Percentiles rank a stretch among this genome's conserved stretches.
Evolutionary conservation across 768 basidiomycete species (phyloP).

Genomic region (Xerocomellus intermedius): DNA sequence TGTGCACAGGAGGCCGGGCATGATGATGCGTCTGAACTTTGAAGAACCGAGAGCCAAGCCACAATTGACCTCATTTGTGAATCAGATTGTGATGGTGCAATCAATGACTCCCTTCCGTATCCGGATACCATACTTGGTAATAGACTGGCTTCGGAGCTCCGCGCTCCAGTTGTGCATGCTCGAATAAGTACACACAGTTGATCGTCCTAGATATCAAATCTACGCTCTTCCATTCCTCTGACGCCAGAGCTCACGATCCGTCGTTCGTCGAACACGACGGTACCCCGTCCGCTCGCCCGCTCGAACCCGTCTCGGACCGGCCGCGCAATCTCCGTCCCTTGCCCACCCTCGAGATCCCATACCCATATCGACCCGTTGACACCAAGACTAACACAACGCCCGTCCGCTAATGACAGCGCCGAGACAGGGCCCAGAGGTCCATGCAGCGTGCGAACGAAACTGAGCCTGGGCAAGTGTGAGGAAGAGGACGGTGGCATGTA

Average conservation of each 20-base stretch:
- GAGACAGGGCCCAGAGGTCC: slow-evolving; percentile 68
- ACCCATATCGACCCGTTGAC: slow-evolving; percentile 76
- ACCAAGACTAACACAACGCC: slow-evolving; percentile 76
- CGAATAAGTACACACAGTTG: not conserved
- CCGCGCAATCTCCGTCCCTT: slow-evolving; percentile 35
- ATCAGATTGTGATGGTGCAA: too few species aligned
- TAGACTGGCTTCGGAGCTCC: not conserved
- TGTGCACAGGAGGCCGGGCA: not conserved
- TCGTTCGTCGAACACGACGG: slow-evolving; percentile 72
- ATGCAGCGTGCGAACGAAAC: slow-evolving; percentile 67
- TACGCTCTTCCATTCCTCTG: slow-evolving; percentile 33
- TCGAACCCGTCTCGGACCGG: slow-evolving; percentile 38
- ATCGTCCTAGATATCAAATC: slow-evolving; percentile 33
- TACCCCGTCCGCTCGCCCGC: slow-evolving; percentile 32
- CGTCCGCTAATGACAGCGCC: slow-evolving; percentile 73
- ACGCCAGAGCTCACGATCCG: slow-evolving; percentile 53
- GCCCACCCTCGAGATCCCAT: slow-evolving; percentile 74
- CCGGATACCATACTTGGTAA: not conserved
- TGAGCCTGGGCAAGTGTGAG: slow-evolving; percentile 58
- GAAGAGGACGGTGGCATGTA: slow-evolving; percentile 54
- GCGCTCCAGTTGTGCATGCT: not conserved
- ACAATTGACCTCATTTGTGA: not conserved
- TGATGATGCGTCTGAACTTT: not conserved
- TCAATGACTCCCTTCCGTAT: too few species aligned
- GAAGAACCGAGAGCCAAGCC: slow-evolving; percentile 18